Evolutionary conservation across 306 rosid genomes (phyloP), one percentile per base, ranked within the genome.

Genomic region (Purshia tridentata): DNA sequence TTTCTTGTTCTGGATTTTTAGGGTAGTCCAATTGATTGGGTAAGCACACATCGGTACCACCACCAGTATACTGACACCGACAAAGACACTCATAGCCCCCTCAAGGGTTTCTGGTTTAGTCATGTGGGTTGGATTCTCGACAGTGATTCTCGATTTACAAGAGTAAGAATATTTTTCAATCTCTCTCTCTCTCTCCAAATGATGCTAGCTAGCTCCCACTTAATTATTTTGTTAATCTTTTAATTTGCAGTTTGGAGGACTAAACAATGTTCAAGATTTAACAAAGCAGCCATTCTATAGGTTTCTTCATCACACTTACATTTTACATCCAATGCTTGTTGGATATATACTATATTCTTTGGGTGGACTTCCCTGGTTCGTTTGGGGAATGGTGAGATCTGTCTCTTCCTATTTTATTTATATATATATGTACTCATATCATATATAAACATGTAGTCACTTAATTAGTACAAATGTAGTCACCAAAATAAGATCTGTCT

Each of bases 1-100:
- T 49, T 12, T 37, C 6, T 52, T 47, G 54, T 67, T 59, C 65
- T 56, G 57, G 70, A 6, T 23, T n/a, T 81, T 72, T 57, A 92
- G 98, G 96, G 96, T 6, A 92, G 77, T 63, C 98, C 98, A 20
- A 85, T 90, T 53, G 95, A 90, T 51, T 92, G 98, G 96, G 98
- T 92, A 35, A 92, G 96, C 78, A 92, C 96, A 6, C 95, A 92
- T 69, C 87, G 98, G 69, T 88, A 84, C 78, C 96, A 92, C 29
- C 96, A 92, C 80, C 98, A 88, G 62, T 92, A 85, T 49, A 84
- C 92, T 71, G 98, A 92, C 76, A 84, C 98, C 16, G 92, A 88
- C 35, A 85, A 81, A 83, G 96, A 92, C 66, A 91, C 94, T 52
- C 96, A 92, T 78, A 92, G 91, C 70, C 98, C 98, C 29, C 72